Base-by-base conservation (phyloP, 23 red algal species). In the Gracilaria gracilis region DNA sequence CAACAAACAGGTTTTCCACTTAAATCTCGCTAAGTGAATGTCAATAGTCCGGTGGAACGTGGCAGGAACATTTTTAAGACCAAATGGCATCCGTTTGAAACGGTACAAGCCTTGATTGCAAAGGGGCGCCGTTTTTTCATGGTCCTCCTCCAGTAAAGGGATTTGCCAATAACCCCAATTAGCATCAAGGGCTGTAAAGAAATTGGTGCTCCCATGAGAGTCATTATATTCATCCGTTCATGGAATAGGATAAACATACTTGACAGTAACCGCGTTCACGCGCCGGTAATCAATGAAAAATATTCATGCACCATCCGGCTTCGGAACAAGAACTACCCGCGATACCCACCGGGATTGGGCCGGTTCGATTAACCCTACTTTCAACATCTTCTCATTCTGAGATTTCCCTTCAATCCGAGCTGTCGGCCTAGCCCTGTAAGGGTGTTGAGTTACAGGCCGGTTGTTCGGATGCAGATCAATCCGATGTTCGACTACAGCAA, bases 191-290 rank as follows among this genome's bases (percentile, higher is more conserved):
- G 42, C 11, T 11, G 67, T 72, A 42, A 24, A 72, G 21, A 20
- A 1, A 14, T 32, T 4, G 4, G 62, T 12, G 9, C 62, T 36
- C 31, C 34, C 4, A 67, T 7, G 34, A 7, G 62, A 67, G 34
- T 67, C 62, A 36, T 7, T 32, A 12, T 36, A 67, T 33, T 67
- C 62, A 36, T 67, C 62, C 62, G 12, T 75, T 75, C 24, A 4
- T 8, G 69, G 69, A 17, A 75, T 75, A 12, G 69, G 69, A 49
- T 75, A 75, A 19, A 49, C 69, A 17, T 75, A 5, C 44, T 75
- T 75, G 8, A 46, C 44, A 2, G 69, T 15, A 17, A 75, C 44
- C 2, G 69, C 19, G 24, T 75, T 75, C 38, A 75, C 6, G 2
- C 69, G 69, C 6, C 69, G 37, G 69, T 75, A 75, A 17, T 75